Evolutionary conservation across 2,329 filamentous ascomycete genomes (phyloP), one percentile per base, ranked within the genome.

Genomic region (Diaporthe ilicicola): DNA sequence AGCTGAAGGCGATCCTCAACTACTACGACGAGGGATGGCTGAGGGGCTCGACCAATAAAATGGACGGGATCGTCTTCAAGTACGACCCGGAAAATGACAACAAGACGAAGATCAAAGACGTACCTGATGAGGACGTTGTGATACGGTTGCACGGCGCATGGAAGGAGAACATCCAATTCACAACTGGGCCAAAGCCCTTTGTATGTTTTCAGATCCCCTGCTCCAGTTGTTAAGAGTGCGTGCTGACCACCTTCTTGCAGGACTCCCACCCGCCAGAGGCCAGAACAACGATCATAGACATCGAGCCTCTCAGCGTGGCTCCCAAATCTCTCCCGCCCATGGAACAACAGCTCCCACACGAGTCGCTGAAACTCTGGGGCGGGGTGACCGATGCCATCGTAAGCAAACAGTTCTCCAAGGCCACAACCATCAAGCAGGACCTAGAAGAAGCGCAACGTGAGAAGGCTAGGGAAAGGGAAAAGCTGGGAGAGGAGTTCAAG

Each of bases 11-110:
- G 22, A 97, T 99, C 74, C 83, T 99, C 56, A 92, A 97, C 77
- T 99, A 99, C 80, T 85, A 95, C 69, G 95, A 98, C 78, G 95
- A 98, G 76, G 94, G 95, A 62, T 99, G 96, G 95, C 87, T 98
- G 37, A 94, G 95, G 56, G 93, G 94, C 75, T 90, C 94, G 24
- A 95, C 97, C 76, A 97, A 98, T 82, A 94, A 92, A 78, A 92
- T 99, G 44, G 91, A 97, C 73, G 96, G 96, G 22, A 90, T 98
- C 68, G 88, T 98, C 69, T 99, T 97, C 87, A 92, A 89, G 62
- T 97, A 97, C 76, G 93, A 97, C 77, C 93, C 94, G 0, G 90
- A 93, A 27, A 95, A 95, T 70, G 95, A 98, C 80, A 89, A 89
- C 79, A 94, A 92, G 81, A 90, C 84, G 6, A 91, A 89, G 76